These are phyloP conservation scores for Pseudogymnoascus sp. DNA, from an alignment of 2,329 filamentous ascomycete genomes.

Conservation along the genomic window DNA sequence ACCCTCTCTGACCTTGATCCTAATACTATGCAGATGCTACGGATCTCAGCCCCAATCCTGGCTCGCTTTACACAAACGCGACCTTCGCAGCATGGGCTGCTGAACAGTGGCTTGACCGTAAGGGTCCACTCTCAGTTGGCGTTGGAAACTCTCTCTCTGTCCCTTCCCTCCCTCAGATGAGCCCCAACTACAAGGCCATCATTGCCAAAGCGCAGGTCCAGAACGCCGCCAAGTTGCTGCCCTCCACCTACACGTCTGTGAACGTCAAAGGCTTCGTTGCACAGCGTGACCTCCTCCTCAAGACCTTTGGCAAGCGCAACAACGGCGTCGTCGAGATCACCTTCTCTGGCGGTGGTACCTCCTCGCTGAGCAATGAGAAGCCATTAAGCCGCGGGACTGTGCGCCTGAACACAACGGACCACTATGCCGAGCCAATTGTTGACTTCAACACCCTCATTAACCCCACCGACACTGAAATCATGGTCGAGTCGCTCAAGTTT, in stretches of 20 bases:
- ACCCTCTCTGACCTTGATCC: background rate
- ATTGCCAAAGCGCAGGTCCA: conserved; percentile 21
- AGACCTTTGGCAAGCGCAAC: conserved; percentile 16
- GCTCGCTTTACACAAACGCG: conserved; percentile 21
- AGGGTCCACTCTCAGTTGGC: conserved; percentile 31
- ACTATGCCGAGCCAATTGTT: conserved; percentile 24
- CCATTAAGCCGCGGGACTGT: conserved; percentile 31
- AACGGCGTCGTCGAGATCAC: conserved; percentile 27
- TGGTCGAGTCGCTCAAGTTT: conserved; percentile 22
- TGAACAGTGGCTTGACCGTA: conserved; percentile 24
- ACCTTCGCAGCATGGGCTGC: conserved; percentile 28
- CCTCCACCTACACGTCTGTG: conserved; percentile 8
- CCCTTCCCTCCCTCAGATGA: conserved; percentile 23
- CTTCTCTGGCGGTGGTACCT: conserved; percentile 21
- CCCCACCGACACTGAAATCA: conserved; percentile 30
- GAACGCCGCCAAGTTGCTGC: conserved; percentile 19
- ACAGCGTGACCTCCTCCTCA: conserved; percentile 20
- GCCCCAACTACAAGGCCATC: conserved; percentile 18
- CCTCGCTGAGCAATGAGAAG: conserved; percentile 24
- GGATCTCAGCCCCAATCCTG: conserved; percentile 13
- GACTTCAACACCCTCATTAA: conserved; percentile 30
- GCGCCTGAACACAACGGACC: conserved; percentile 21
- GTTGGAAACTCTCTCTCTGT: conserved; percentile 23
- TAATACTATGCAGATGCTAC: background rate
- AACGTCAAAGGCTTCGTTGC: conserved; percentile 17